phyloP scores from a whole-genome alignment of 768 basidiomycete genomes.

The Mrakia frigida region DNA sequence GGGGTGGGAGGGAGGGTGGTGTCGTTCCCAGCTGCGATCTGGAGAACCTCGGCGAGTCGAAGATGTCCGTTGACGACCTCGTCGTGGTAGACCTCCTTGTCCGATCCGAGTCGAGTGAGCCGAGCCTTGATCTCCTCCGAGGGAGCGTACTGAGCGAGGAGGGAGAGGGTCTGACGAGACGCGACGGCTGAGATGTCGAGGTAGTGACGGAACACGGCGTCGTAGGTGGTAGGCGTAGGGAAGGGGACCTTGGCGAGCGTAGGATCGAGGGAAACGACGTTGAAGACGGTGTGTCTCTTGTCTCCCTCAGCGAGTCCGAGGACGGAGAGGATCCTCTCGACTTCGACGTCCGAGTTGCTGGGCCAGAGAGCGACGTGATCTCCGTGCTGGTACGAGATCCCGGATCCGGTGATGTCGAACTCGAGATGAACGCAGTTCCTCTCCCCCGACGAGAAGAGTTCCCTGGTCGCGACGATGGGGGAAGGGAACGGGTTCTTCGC shows the following conservation, averaged over 20 bases:
- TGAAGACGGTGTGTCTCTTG: slow-evolving; percentile 75
- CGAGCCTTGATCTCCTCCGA: slow-evolving; percentile 66
- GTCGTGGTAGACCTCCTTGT: slow-evolving; percentile 81
- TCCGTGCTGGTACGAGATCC: slow-evolving; percentile 97
- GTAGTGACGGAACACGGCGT: slow-evolving; percentile 89
- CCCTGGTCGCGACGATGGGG: slow-evolving; percentile 67
- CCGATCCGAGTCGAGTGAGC: slow-evolving; percentile 68
- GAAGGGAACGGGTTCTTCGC: slow-evolving; percentile 95
- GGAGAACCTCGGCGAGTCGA: slow-evolving; percentile 87
- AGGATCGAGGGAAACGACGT: slow-evolving; percentile 94
- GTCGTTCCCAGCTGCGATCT: slow-evolving; percentile 79
- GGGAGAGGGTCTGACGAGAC: slow-evolving; percentile 86
- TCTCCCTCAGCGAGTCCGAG: slow-evolving; percentile 64
- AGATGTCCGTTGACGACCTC: slow-evolving; percentile 75
- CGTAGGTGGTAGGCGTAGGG: slow-evolving; percentile 93
- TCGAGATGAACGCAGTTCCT: slow-evolving; percentile 94
- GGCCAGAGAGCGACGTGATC: slow-evolving; percentile 99
- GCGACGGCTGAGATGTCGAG: slow-evolving; percentile 93
- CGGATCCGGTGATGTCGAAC: slow-evolving; percentile 86
- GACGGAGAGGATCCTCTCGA: slow-evolving; percentile 76
- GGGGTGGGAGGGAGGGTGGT: slow-evolving; percentile 50
- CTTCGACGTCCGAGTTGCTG: slow-evolving; percentile 84
- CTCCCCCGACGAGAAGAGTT: slow-evolving; percentile 72
- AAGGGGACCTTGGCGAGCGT: slow-evolving; percentile 97
- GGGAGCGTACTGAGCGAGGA: slow-evolving; percentile 82